These are phyloP conservation scores for Podospora sp. DNA, from an alignment of 495 filamentous ascomycete species.

Conservation along the genomic window DNA sequence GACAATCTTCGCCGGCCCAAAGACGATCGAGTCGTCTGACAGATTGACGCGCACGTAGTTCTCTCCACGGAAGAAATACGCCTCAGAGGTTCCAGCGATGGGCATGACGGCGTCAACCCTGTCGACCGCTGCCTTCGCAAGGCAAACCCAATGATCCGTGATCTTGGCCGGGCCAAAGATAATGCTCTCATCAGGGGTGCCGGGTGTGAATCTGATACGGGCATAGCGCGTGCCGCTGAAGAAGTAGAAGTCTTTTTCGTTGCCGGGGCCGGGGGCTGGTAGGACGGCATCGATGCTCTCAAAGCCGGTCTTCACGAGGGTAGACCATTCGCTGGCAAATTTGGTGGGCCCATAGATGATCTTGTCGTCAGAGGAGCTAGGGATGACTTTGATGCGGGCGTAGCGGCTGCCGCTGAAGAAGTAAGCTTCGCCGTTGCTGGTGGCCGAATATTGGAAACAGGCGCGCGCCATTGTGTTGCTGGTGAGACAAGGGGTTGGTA, in stretches of 20 bases:
- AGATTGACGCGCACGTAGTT: neutral
- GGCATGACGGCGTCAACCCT: neutral
- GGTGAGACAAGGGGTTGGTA: neutral
- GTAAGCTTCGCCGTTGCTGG: constrained; percentile 12
- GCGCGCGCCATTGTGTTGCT: neutral
- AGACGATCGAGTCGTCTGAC: neutral
- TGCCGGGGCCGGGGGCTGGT: constrained; percentile 11
- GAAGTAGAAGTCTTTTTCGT: constrained; percentile 8
- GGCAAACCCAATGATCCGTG: constrained; percentile 9
- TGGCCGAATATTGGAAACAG: neutral
- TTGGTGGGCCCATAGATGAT: constrained; percentile 16
- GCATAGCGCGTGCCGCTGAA: constrained; percentile 20
- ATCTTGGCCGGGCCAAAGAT: constrained; percentile 18
- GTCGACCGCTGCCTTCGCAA: neutral
- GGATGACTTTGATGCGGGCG: constrained; percentile 18
- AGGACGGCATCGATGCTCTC: constrained; percentile 18
- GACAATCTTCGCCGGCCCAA: constrained; percentile 4
- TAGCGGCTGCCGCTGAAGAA: constrained; percentile 22
- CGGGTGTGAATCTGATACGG: constrained; percentile 8
- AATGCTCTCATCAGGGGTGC: neutral
- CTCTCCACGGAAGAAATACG: constrained; percentile 4
- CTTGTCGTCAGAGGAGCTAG: constrained; percentile 3
- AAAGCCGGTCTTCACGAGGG: constrained; percentile 22
- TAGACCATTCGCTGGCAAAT: constrained; percentile 11
- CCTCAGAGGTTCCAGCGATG: neutral